Evolutionary conservation across 306 rosid genomes (phyloP), one percentile per base, ranked within the genome.

Genomic region (Medicago arabica): DNA sequence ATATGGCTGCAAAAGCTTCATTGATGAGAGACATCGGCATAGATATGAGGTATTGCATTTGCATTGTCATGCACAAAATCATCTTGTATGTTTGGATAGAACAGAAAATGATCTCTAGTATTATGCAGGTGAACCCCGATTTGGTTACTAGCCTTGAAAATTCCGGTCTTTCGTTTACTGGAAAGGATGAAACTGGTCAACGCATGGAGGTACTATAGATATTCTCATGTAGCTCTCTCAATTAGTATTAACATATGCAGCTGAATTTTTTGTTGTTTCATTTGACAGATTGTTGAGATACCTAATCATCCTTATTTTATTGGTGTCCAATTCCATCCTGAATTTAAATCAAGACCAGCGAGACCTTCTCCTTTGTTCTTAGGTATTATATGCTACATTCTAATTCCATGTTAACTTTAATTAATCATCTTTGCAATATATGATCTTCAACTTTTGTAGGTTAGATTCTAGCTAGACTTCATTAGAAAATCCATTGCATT

Each of bases 301-400:
- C 86, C 83, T n/a, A 84, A 82, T 75, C 98, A 94, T 88, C 98
- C 97, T 7, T 94, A 86, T 77, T 94, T 83, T 40, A n/a, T 92
- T 15, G 98, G 98, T 34, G 96, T 82, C 81, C 98, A 94, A 75
- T 94, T 90, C 77, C 98, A 94, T 79, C 97, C 98, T 8, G 98
- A 94, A 75, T 94, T 86, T 44, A 94, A 94, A 82, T 94, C 98
- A 77, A 90, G 97, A 67, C 98, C 98, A 40, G 91, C 83, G 57
- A 91, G 80, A 38, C 93, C 98, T 69, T 94, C 96, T 78, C 87
- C 97, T 58, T 64, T 88, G 64, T 94, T 94, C 89, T 77, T 73
- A 84, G 98, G 98, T 91, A 89, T 39, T 74, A 44, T 39, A 54
- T 75, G 49, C 59, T 14, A 19, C 57, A 28, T 36, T 28, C 11